Percentiles rank a stretch among this genome's conserved stretches.
These are phyloP conservation scores for Cryphonectria parasitica DNA, from an alignment of 2,329 filamentous ascomycete species.

Conservation along the genomic window DNA sequence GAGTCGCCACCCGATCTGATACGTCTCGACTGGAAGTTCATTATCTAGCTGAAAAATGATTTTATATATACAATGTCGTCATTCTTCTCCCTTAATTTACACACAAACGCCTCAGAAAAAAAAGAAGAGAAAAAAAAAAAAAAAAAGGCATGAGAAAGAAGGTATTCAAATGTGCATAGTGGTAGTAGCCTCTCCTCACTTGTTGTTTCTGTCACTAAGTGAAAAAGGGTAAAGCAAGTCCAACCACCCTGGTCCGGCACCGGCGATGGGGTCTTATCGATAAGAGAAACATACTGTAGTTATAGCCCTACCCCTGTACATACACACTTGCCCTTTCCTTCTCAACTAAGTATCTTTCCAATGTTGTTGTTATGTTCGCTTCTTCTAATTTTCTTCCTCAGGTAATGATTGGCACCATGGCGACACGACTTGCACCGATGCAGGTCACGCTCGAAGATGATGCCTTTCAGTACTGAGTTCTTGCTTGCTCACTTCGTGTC, in stretches of 20 bases:
- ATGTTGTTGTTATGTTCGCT: no score
- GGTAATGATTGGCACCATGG: no score
- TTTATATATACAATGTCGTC: neutral
- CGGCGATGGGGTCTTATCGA: conserved; percentile 10
- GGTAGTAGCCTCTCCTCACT: neutral
- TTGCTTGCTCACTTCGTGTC: no score
- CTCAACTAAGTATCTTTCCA: no score
- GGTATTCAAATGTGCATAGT: neutral
- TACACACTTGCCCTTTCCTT: neutral
- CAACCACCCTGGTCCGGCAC: conserved; percentile 4
- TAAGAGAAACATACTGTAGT: neutral
- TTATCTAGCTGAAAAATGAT: neutral
- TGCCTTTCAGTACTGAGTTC: no score
- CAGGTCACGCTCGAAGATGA: no score
- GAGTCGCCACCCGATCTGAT: conserved; percentile 13
- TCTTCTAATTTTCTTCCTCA: no score
- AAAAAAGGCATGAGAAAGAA: neutral
- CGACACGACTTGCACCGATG: no score
- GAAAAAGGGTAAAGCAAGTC: neutral
- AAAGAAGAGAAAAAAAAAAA: neutral
- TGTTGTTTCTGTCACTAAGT: neutral
- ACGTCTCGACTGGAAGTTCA: neutral
- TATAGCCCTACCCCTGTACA: neutral
- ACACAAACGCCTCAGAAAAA: neutral
- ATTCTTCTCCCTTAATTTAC: neutral